Conservation (phyloP, 257 asterid genomes). For the Solanum ossicruentum region DNA sequence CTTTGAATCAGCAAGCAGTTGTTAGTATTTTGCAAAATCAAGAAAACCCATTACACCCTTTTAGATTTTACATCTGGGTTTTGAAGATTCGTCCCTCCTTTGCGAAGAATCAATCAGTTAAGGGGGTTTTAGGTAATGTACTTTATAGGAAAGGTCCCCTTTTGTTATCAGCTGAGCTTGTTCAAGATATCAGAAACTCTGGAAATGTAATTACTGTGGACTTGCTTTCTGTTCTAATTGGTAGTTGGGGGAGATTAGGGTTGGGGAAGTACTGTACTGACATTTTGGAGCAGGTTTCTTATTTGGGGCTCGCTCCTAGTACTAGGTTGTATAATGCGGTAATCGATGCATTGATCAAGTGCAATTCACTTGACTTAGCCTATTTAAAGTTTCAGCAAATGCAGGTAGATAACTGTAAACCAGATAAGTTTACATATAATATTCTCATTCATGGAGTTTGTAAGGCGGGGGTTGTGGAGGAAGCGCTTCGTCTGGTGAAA, state of each 20-base stretch:
- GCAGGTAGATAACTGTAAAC: conserved; percentile 68
- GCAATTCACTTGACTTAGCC: conserved; percentile 83
- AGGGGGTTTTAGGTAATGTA: conserved; percentile 43
- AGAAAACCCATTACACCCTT: conserved; percentile 40
- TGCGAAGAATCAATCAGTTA: conserved; percentile 40
- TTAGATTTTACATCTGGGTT: conserved; percentile 75
- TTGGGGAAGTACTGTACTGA: conserved; percentile 68
- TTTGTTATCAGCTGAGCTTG: conserved; percentile 57
- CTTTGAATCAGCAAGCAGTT: conserved; percentile 27
- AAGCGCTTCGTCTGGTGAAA: conserved; percentile 73
- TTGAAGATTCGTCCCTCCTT: conserved; percentile 24
- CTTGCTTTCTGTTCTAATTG: conserved; percentile 54
- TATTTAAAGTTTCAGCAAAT: conserved; percentile 93
- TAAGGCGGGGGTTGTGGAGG: conserved; percentile 76
- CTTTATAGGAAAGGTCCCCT: conserved; percentile 69
- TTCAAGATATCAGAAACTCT: conserved; percentile 44
- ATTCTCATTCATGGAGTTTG: conserved; percentile 90
- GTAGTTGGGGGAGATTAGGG: conserved; percentile 93
- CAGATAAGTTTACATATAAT: conserved; percentile 82
- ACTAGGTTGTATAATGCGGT: conserved; percentile 87
- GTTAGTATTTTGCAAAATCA: conserved; percentile 72
- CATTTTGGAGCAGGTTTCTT: conserved; percentile 80
- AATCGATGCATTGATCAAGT: conserved; percentile 72
- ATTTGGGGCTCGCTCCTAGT: conserved; percentile 58
- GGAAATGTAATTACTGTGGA: conserved; percentile 51